Evolutionary conservation across 2,329 filamentous ascomycete species (phyloP).

Genomic region (Pezicula carpinea): DNA sequence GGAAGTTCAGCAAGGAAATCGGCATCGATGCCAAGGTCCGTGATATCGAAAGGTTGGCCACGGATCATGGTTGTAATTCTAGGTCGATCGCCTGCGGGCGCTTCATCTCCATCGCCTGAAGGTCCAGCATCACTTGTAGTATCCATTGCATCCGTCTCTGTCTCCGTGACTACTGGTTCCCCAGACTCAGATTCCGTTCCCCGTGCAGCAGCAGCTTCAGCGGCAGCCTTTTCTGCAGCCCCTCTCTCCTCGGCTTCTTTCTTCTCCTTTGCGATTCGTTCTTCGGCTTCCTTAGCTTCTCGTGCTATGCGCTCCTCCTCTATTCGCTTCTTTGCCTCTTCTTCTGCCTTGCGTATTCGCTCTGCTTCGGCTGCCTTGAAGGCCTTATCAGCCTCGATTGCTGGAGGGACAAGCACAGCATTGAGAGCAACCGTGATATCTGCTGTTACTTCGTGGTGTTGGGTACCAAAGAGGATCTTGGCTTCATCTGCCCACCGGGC

Average conservation of each 20-base stretch:
- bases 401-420: conserved; percentile 72
- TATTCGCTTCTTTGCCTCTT: conserved; percentile 56
- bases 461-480: conserved; percentile 73
- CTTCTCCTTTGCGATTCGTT: conserved; percentile 61
- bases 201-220: conserved; percentile 45
- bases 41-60: conserved; percentile 87
- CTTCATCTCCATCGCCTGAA: conserved; percentile 32
- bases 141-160: conserved; percentile 55
- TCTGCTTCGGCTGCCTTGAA: conserved; percentile 57
- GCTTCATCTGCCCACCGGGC: conserved; percentile 87
- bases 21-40: conserved; percentile 86
- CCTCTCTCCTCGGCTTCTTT: conserved; percentile 67
- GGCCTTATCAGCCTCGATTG: conserved; percentile 75
- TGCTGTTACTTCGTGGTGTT: conserved; percentile 63
- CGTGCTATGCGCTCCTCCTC: conserved; percentile 62
- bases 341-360: conserved; percentile 48
- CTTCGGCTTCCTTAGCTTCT: conserved; percentile 69
- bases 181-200: conserved; percentile 38
- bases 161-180: conserved; percentile 13
- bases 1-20: conserved; percentile 97
- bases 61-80: conserved; percentile 80
- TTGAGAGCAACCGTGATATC: conserved; percentile 66
- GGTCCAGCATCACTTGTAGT: conserved; percentile 43
- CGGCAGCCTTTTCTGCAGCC: conserved; percentile 52
- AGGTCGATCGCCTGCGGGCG: conserved; percentile 44